phyloP scores from a whole-genome alignment of 2,329 filamentous ascomycete species.

The Pyricularia sp. region DNA sequence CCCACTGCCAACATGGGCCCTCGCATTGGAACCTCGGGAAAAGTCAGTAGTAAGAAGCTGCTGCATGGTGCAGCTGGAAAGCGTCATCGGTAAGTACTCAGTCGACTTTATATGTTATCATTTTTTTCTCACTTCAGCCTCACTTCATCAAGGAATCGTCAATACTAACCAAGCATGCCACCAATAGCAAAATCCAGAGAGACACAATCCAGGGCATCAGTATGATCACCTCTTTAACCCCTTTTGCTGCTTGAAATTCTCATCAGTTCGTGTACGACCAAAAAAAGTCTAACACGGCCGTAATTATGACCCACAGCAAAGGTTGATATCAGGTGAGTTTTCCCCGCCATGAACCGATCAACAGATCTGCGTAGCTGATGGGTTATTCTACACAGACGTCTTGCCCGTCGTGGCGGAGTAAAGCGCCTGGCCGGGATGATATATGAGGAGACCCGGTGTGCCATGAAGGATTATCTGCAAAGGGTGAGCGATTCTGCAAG shows the following conservation, averaged over 20 bases:
- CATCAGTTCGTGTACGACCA: not conserved
- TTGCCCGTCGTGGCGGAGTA: slow-evolving; percentile 68
- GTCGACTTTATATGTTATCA: not conserved
- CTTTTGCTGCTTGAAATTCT: slow-evolving; percentile 2
- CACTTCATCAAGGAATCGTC: not conserved
- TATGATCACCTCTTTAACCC: slow-evolving; percentile 20
- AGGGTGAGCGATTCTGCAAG: slow-evolving; percentile 24
- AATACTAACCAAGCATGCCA: not conserved
- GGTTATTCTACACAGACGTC: slow-evolving; percentile 35
- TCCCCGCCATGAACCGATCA: not conserved
- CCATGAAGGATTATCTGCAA: slow-evolving; percentile 39
- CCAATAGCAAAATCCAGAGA: slow-evolving; percentile 33
- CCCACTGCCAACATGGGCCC: not conserved
- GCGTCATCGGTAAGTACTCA: slow-evolving; percentile 16
- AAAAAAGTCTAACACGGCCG: not conserved
- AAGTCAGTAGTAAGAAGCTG: slow-evolving; percentile 7
- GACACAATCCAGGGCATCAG: slow-evolving; percentile 42
- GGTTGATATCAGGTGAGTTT: slow-evolving; percentile 39
- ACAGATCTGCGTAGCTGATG: not conserved
- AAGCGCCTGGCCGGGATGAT: slow-evolving; percentile 59
- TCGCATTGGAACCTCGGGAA: not conserved
- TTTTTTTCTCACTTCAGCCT: not conserved
- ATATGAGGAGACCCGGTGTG: slow-evolving; percentile 51
- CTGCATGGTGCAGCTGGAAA: slow-evolving; percentile 10
- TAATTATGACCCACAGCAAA: slow-evolving; percentile 30